Evolutionary conservation across 1,284 basidiomycete species (phyloP).

Genomic region (Cryptococcus sp.): DNA sequence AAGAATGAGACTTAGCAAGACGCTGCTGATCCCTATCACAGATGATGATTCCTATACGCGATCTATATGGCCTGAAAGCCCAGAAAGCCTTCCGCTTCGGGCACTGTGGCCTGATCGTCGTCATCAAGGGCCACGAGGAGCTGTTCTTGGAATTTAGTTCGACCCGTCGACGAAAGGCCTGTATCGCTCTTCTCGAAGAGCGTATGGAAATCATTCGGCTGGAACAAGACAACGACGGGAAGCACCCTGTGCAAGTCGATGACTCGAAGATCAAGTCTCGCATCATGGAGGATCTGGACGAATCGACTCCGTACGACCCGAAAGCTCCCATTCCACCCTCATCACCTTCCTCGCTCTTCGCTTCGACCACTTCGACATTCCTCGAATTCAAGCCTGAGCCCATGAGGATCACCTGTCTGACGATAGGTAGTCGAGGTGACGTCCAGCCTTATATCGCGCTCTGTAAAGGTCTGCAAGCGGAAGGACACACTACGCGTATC

Average conservation of each 20-base stretch:
- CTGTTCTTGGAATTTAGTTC: conserved; percentile 91
- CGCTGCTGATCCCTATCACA: conserved; percentile 47
- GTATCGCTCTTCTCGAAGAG: conserved; percentile 70
- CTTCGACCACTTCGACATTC: conserved; percentile 87
- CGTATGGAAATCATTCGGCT: conserved; percentile 75
- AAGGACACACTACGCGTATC: conserved; percentile 55
- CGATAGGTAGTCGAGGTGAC: conserved; percentile 91
- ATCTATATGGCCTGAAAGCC: conserved; percentile 79
- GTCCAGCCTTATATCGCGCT: conserved; percentile 94
- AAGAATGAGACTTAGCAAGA: conserved; percentile 26
- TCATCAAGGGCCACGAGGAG: conserved; percentile 94
- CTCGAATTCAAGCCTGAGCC: conserved; percentile 89
- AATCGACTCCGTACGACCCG: conserved; percentile 35
- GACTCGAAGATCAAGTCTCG: conserved; percentile 28
- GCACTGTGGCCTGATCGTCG: conserved; percentile 82
- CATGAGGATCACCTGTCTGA: conserved; percentile 86
- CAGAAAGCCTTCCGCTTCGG: conserved; percentile 86
- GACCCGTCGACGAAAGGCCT: conserved; percentile 73
- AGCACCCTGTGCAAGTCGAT: conserved; percentile 6
- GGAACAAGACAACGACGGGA: conserved; percentile 6
- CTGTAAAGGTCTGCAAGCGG: conserved; percentile 84
- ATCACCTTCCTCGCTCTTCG: conserved; percentile 67
- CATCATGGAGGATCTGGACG: conserved; percentile 47
- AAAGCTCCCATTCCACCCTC: conserved; percentile 56
- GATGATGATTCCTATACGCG: conserved; percentile 92